Base-by-base conservation (phyloP, 768 basidiomycete genomes). In the Terana coerulea region DNA sequence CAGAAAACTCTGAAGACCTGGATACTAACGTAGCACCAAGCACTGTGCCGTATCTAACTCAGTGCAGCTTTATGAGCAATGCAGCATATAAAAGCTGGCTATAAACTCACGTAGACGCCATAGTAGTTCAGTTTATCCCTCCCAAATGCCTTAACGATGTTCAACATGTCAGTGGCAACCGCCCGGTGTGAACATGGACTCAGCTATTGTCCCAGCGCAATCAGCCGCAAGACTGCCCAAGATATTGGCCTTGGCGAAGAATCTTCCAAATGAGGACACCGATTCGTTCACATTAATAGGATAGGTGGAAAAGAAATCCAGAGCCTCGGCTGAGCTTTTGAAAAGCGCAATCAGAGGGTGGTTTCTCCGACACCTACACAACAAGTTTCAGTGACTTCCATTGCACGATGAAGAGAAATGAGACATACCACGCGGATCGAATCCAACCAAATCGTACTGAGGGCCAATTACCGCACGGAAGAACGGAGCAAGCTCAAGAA, bases 91-190 rank as follows among this genome's bases (percentile, higher is more conserved):
- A 3, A 28, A 7, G 24, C 5, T 19, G 25, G 29, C 11, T 3
- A 15, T 43, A 25, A 26, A 49, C 28, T 11, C 17, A 45, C 53
- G 29, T 31, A 56, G 49, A 65, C 61, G 9, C 66, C 67, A 62
- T 61, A 67, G 47, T 66, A 69, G 22, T 62, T 57, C 33, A 69
- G 52, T 49, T 62, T 63, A n/a, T 66, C 64, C 29, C 51, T 49
- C 1, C 66, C 66, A 21, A 61, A 58, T 21, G 61, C 59, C 35
- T 60, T 47, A 0, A 51, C 52, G 36, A 69, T 69, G 25, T 54
- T 37, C 30, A 69, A 52, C 67, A 69, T 66, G 51, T 69, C 67
- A 10, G 59, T 58, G 5, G 67, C 62, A 10, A 66, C 62, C n/a
- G 55, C 47, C 19, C 17, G 62, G 52, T 7, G 67, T 69, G 33